These are phyloP conservation scores for Emergomyces pasteurianus DNA, from an alignment of 2,329 filamentous ascomycete genomes.

Conservation along the genomic window DNA sequence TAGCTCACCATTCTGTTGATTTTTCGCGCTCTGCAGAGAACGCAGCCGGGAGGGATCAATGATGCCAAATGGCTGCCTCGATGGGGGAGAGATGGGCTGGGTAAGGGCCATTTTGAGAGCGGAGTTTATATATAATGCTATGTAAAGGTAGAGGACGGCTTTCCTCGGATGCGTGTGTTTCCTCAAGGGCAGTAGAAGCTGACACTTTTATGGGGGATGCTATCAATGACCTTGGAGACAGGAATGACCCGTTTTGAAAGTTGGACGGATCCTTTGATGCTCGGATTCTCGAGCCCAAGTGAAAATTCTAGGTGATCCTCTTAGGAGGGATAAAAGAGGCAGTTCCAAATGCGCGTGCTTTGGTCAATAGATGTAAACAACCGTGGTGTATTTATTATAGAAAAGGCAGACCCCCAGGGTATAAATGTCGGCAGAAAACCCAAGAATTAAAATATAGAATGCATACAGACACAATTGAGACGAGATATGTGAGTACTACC, in stretches of 20 bases:
- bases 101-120: constrained; percentile 16
- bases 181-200: too few species aligned
- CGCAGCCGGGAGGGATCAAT: constrained; percentile 20
- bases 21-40: constrained; percentile 22
- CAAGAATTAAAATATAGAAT: not conserved
- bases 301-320: too few species aligned
- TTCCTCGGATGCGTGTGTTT: not conserved
- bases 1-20: constrained; percentile 27
- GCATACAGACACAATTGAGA: not conserved
- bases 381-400: too few species aligned
- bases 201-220: not conserved
- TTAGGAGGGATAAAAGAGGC: not conserved
- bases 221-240: not conserved
- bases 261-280: not conserved
- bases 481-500: not conserved
- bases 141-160: not conserved
- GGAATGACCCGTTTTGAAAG: not conserved
- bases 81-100: constrained; percentile 14
- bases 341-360: not conserved
- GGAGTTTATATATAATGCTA: not conserved
- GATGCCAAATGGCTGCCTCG: constrained; percentile 22
- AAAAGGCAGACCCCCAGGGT: too few species aligned
- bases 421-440: too few species aligned
- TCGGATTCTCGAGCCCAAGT: too few species aligned
- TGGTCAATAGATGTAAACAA: not conserved